phyloP scores from a whole-genome alignment of 768 basidiomycete species.

The Panaeolus cyanescens region DNA sequence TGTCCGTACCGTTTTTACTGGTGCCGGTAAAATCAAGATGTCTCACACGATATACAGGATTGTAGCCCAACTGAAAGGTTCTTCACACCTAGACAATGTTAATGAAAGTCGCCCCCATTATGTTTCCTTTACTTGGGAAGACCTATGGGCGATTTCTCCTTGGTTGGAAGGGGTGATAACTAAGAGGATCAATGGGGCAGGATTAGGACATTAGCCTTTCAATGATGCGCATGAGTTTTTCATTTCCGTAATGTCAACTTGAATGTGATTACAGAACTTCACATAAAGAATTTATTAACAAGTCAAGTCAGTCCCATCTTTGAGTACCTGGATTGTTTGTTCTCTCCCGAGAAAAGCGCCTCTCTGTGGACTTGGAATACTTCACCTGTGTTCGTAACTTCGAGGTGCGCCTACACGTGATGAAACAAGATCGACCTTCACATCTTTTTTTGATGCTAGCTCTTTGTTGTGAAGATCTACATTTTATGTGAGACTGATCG shows the following conservation, averaged over 20 bases:
- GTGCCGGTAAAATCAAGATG: constrained; percentile 3
- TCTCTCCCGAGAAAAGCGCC: no score
- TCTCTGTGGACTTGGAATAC: no score
- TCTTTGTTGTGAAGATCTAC: constrained; percentile 16
- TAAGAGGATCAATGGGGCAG: constrained; percentile 67
- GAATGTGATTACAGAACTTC: no score
- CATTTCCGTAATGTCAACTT: neutral
- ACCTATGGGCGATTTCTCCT: constrained; percentile 72
- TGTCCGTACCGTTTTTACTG: constrained; percentile 42
- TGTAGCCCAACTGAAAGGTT: constrained; percentile 56
- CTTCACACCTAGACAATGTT: constrained; percentile 38
- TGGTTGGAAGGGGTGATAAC: constrained; percentile 74
- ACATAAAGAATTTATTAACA: no score
- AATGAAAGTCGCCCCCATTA: constrained; percentile 58
- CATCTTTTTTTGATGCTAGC: neutral
- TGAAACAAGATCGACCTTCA: constrained; percentile 13
- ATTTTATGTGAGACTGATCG: constrained; percentile 20
- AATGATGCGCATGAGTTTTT: constrained; percentile 1
- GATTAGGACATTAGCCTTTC: constrained; percentile 54
- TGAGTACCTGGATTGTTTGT: no score
- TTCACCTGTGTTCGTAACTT: no score
- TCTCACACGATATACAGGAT: constrained; percentile 43
- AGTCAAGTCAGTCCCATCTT: no score
- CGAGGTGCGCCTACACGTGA: constrained; percentile 10
- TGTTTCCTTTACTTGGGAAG: constrained; percentile 69